Conservation (phyloP, 768 basidiomycete species). For the Boletus subcaerulescens region DNA sequence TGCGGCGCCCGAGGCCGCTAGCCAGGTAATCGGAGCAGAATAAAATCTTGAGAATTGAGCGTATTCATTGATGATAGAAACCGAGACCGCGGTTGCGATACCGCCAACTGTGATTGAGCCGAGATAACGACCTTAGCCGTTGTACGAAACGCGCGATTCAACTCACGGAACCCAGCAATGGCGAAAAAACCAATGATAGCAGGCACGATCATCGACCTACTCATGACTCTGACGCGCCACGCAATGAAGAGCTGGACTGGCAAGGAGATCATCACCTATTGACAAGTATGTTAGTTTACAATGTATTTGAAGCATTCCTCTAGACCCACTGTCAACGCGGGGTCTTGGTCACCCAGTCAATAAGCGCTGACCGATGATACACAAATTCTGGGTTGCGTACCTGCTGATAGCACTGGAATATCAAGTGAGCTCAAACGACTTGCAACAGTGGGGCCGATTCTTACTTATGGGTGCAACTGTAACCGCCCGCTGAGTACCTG, state of each 20-base stretch:
- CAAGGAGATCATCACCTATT: slow-evolving; percentile 42
- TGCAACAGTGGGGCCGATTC: neutral
- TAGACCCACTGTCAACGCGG: slow-evolving; percentile 39
- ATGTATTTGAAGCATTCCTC: neutral
- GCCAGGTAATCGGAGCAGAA: slow-evolving; percentile 38
- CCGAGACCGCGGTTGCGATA: slow-evolving; percentile 33
- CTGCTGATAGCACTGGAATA: slow-evolving; percentile 8
- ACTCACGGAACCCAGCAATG: slow-evolving; percentile 7
- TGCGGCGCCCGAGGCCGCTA: slow-evolving; percentile 37
- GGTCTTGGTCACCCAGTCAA: slow-evolving; percentile 30
- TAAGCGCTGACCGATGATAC: neutral
- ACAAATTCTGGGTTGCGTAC: slow-evolving; percentile 1
- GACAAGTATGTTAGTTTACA: neutral
- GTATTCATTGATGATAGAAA: slow-evolving; percentile 32
- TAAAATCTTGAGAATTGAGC: slow-evolving; percentile 34
- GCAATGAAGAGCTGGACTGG: slow-evolving; percentile 50
- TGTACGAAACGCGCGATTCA: neutral
- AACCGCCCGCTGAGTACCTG: slow-evolving; percentile 12
- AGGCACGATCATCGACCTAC: slow-evolving; percentile 25
- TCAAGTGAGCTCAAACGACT: slow-evolving; percentile 14
- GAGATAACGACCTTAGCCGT: neutral
- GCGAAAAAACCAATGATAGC: slow-evolving; percentile 19
- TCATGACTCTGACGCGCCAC: slow-evolving; percentile 38
- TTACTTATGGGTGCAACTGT: neutral
- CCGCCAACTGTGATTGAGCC: slow-evolving; percentile 30